Conservation (phyloP, 1,284 basidiomycete genomes). For the Malassezia japonica region DNA sequence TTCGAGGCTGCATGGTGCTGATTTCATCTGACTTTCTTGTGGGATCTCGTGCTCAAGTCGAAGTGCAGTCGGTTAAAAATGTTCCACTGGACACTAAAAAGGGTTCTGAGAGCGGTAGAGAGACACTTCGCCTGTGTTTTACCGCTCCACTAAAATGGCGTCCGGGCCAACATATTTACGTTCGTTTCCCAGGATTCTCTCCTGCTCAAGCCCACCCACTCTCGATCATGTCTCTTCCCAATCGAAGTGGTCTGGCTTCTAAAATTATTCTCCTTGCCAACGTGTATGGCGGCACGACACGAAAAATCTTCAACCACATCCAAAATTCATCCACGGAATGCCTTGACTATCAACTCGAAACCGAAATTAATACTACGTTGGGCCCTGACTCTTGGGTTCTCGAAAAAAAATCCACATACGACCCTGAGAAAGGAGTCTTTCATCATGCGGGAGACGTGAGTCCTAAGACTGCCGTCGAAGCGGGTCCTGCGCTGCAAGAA, state of each 20-base stretch:
- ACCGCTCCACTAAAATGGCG: constrained; percentile 11
- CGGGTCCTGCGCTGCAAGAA: no score
- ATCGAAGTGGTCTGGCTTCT: background rate
- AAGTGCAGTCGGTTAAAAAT: background rate
- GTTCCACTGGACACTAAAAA: background rate
- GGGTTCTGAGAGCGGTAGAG: background rate
- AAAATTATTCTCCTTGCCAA: background rate
- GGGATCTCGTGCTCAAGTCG: constrained; percentile 3
- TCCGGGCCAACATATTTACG: constrained; percentile 15
- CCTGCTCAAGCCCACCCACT: constrained; percentile 11
- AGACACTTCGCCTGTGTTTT: constrained; percentile 3
- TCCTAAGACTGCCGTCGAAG: no score
- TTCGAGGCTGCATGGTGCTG: constrained; percentile 1
- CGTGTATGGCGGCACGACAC: background rate
- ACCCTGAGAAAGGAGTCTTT: no score
- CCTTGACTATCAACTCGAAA: background rate
- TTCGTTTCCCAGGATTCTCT: constrained; percentile 10
- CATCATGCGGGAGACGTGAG: no score
- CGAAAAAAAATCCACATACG: no score
- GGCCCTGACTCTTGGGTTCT: no score
- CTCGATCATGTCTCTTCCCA: constrained; percentile 8
- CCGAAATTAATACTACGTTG: background rate
- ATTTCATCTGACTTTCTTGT: constrained; percentile 13
- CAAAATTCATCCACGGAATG: background rate
- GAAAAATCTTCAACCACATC: background rate